Evolutionary conservation across 1,284 basidiomycete species (phyloP).

Genomic region (Malassezia dermatis): DNA sequence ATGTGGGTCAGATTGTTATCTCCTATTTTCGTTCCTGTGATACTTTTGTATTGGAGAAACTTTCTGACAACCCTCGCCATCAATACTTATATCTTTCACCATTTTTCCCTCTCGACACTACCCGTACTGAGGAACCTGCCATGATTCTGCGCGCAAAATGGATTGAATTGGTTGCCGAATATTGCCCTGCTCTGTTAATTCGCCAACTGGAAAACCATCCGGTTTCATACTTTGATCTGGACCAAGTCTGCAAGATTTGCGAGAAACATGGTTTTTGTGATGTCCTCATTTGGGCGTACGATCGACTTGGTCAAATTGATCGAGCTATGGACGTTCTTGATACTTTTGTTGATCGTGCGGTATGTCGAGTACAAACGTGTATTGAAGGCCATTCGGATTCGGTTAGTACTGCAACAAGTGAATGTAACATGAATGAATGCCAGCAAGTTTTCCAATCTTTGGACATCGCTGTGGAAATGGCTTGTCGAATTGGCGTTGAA

Average conservation of each 20-base stretch:
- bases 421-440: background rate
- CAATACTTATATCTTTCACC: constrained; percentile 69
- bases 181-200: constrained; percentile 61
- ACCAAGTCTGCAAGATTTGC: constrained; percentile 57
- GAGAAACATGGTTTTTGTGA: constrained; percentile 61
- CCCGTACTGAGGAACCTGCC: constrained; percentile 28
- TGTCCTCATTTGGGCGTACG: constrained; percentile 71
- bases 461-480: constrained; percentile 20
- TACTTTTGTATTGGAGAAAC: constrained; percentile 48
- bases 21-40: constrained; percentile 57
- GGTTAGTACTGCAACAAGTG: background rate
- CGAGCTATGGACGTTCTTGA: constrained; percentile 50
- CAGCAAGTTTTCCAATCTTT: constrained; percentile 1
- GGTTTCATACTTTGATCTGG: constrained; percentile 56
- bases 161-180: constrained; percentile 24
- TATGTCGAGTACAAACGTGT: background rate
- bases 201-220: constrained; percentile 59
- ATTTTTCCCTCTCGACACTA: constrained; percentile 58
- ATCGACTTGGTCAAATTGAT: constrained; percentile 58
- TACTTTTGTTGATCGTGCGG: constrained; percentile 27
- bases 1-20: constrained; percentile 61
- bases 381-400: background rate
- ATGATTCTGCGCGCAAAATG: constrained; percentile 9
- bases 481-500: constrained; percentile 18
- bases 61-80: constrained; percentile 52